phyloP scores from a whole-genome alignment of 2,329 filamentous ascomycete species.

The Zymoseptoria pseudotritici region DNA sequence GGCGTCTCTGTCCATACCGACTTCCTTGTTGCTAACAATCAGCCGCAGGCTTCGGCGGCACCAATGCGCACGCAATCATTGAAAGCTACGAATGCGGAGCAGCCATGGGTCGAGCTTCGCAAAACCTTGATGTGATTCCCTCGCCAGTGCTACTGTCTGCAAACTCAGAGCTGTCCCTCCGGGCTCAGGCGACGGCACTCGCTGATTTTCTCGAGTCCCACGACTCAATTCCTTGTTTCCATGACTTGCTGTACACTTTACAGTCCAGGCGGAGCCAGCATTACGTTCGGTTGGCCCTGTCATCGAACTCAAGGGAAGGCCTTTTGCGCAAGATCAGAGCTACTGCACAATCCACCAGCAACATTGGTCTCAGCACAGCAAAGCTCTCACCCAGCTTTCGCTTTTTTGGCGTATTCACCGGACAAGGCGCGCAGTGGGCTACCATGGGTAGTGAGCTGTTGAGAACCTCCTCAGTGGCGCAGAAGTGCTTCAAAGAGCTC shows the following conservation, averaged over 20 bases:
- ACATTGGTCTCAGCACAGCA: slow-evolving; percentile 7
- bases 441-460: slow-evolving; percentile 24
- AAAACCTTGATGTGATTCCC: slow-evolving; percentile 4
- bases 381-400: slow-evolving; percentile 10
- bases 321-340: slow-evolving; percentile 2
- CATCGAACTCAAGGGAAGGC: slow-evolving; percentile 8
- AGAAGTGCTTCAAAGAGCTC: slow-evolving; percentile 11
- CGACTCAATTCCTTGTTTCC: neutral
- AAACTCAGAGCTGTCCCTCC: slow-evolving; percentile 7
- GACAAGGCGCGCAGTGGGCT: slow-evolving; percentile 31
- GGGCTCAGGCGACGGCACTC: slow-evolving; percentile 5
- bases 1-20: neutral
- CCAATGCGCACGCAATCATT: slow-evolving; percentile 19
- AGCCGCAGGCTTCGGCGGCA: slow-evolving; percentile 20
- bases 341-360: slow-evolving; percentile 5
- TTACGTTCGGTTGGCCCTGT: slow-evolving; percentile 8
- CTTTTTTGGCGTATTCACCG: slow-evolving; percentile 27
- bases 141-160: slow-evolving; percentile 14
- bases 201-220: slow-evolving; percentile 10
- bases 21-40: neutral
- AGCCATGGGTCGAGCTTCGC: neutral
- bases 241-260: slow-evolving; percentile 12
- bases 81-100: slow-evolving; percentile 10
- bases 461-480: slow-evolving; percentile 9
- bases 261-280: slow-evolving; percentile 14